Conservation (phyloP, 495 filamentous ascomycete species). For the Venustampulla echinocandica region DNA sequence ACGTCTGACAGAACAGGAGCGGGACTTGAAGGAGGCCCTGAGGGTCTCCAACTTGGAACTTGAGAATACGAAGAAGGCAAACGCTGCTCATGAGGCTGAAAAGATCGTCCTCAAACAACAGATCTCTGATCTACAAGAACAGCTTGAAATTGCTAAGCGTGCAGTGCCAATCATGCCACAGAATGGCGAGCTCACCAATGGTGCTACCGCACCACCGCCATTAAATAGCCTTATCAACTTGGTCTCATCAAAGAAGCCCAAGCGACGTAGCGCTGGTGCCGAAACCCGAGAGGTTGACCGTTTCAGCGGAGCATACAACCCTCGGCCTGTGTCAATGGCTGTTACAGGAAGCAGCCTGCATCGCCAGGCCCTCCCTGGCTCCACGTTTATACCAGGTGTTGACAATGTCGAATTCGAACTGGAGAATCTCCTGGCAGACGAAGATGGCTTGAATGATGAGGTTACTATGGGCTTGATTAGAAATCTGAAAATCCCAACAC, state of each 20-base stretch:
- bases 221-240: conserved; percentile 85
- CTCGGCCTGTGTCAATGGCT: conserved; percentile 91
- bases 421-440: conserved; percentile 85
- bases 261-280: conserved; percentile 87
- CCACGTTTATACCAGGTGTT: conserved; percentile 63
- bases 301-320: conserved; percentile 86
- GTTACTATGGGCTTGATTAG: conserved; percentile 91
- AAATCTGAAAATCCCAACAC: conserved; percentile 89
- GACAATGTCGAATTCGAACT: conserved; percentile 92
- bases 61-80: conserved; percentile 60
- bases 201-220: conserved; percentile 43
- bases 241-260: conserved; percentile 94
- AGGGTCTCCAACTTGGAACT: conserved; percentile 67
- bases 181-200: conserved; percentile 69
- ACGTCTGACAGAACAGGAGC: conserved; percentile 87
- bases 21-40: conserved; percentile 67
- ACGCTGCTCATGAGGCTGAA: conserved; percentile 67
- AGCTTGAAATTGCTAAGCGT: conserved; percentile 79
- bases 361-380: conserved; percentile 56
- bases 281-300: conserved; percentile 75
- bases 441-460: conserved; percentile 92
- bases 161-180: conserved; percentile 44
- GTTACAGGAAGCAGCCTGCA: conserved; percentile 54
- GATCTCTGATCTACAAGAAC: conserved; percentile 81
- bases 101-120: conserved; percentile 78